Percentiles rank a stretch among this genome's conserved stretches.
Evolutionary conservation across 257 asterid genomes (phyloP).

Genomic region (Nicotiana noctiflora): DNA sequence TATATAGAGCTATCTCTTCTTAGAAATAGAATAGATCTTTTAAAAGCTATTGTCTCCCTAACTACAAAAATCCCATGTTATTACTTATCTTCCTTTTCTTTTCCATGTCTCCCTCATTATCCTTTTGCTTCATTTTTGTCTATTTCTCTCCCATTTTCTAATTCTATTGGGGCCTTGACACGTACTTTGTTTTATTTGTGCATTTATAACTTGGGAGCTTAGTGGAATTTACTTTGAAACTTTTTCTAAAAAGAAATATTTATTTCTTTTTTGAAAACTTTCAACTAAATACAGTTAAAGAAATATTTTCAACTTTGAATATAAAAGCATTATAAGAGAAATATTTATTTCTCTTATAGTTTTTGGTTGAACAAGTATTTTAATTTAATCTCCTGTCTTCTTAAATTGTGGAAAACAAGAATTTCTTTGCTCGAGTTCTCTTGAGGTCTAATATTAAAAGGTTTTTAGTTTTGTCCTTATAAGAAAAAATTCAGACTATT

Average conservation of each 20-base stretch:
- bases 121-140: neutral
- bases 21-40: neutral
- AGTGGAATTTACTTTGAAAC: neutral
- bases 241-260: too few species aligned
- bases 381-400: neutral
- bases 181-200: neutral
- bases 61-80: constrained; percentile 48
- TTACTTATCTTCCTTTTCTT: constrained; percentile 27
- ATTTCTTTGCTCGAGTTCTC: neutral
- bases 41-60: constrained; percentile 42
- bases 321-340: too few species aligned
- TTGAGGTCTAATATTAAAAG: neutral
- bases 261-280: too few species aligned
- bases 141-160: neutral
- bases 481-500: neutral
- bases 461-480: neutral
- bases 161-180: neutral
- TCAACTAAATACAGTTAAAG: too few species aligned
- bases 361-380: too few species aligned
- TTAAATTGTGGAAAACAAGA: neutral
- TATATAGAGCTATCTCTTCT: neutral
- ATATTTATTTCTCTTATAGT: too few species aligned
- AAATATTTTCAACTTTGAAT: neutral
- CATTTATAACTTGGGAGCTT: neutral
- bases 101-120: constrained; percentile 16